Evolutionary conservation across 1,284 basidiomycete species (phyloP).

Genomic region (Pseudozyma pruni): DNA sequence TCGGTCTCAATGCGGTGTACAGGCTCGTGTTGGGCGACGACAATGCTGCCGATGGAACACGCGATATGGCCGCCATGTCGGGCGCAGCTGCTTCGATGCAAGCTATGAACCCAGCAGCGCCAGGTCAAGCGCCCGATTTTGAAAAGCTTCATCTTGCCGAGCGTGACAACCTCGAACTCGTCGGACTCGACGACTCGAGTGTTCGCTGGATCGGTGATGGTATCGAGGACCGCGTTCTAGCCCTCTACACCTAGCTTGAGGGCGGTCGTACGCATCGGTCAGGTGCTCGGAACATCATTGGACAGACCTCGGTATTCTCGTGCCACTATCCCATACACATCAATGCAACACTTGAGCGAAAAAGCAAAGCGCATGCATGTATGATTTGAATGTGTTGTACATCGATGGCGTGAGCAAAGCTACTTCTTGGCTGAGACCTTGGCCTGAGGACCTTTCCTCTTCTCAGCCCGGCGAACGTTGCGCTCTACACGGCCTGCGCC

Average conservation of each 20-base stretch:
- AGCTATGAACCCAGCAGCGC: conserved; percentile 40
- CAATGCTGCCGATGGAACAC: conserved; percentile 72
- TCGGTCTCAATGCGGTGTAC: conserved; percentile 95
- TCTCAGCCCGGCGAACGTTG: conserved; percentile 42
- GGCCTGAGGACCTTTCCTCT: conserved; percentile 26
- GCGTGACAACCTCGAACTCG: conserved; percentile 89
- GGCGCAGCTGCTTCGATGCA: conserved; percentile 51
- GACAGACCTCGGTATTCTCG: too few species aligned
- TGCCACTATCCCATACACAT: too few species aligned
- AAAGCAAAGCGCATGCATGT: too few species aligned
- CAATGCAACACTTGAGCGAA: too few species aligned
- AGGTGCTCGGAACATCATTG: too few species aligned
- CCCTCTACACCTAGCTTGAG: conserved; percentile 53
- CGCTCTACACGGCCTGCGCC: conserved; percentile 46
- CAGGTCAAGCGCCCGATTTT: conserved; percentile 76
- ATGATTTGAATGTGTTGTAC: conserved; percentile 4
- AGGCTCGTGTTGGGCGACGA: conserved; percentile 89
- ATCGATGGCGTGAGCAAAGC: too few species aligned
- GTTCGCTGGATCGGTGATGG: conserved; percentile 63
- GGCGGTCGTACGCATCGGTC: too few species aligned
- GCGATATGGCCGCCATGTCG: conserved; percentile 65
- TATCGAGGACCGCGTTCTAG: conserved; percentile 64
- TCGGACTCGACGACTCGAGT: conserved; percentile 71
- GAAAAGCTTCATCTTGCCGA: conserved; percentile 90
- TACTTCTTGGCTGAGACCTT: conserved; percentile 5